Conservation (phyloP, 2,329 filamentous ascomycete species). For the Fusarium sp. region DNA sequence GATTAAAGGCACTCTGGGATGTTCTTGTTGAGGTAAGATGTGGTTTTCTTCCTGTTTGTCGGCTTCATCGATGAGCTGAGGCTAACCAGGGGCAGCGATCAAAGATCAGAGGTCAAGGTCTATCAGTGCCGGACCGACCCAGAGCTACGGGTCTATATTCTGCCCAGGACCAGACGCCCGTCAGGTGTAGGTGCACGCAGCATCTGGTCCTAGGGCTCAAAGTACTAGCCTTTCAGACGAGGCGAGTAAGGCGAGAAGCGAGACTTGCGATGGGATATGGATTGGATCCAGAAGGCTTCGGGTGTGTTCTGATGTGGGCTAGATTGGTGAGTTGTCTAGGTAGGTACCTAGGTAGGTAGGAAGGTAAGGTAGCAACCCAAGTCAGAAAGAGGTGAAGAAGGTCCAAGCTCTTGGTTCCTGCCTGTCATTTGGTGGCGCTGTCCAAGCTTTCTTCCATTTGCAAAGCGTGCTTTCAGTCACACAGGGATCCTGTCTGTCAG, state of each 20-base stretch:
- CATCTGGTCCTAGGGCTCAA: slow-evolving; percentile 1
- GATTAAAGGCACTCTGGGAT: not conserved
- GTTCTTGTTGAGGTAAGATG: not conserved
- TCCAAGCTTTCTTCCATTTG: slow-evolving; percentile 14
- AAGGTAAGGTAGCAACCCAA: not conserved
- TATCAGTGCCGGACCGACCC: slow-evolving; percentile 36
- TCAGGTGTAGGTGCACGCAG: not conserved
- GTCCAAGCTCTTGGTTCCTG: slow-evolving; percentile 25
- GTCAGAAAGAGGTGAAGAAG: not conserved
- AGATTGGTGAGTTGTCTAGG: not conserved
- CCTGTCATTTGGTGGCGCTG: slow-evolving; percentile 14
- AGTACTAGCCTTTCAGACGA: not conserved
- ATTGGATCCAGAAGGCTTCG: slow-evolving; percentile 9
- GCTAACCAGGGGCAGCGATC: slow-evolving; percentile 22
- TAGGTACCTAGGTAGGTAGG: not conserved
- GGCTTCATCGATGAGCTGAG: slow-evolving; percentile 14
- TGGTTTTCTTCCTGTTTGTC: not conserved
- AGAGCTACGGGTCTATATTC: slow-evolving; percentile 14
- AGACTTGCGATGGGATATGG: not conserved
- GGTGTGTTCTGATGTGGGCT: slow-evolving; percentile 13
- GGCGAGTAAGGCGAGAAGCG: slow-evolving; percentile 6
- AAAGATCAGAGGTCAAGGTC: slow-evolving; percentile 24
- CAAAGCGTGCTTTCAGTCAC: slow-evolving; percentile 2
- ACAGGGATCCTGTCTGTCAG: slow-evolving; percentile 2
- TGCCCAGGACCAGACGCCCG: not conserved